Base-by-base conservation (phyloP, 306 rosid species). In the Lupinus albus region DNA sequence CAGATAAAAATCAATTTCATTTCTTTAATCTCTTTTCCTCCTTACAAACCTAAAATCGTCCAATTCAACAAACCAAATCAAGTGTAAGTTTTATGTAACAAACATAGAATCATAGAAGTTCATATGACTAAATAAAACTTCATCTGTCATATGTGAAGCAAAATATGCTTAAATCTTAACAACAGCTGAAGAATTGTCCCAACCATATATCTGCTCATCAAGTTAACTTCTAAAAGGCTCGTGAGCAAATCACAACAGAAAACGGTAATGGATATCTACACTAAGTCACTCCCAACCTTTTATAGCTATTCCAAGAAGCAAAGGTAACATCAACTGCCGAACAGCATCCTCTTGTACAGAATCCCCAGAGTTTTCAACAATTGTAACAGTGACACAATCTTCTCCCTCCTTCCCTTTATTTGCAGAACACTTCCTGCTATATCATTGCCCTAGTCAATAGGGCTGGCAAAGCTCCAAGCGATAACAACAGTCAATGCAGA, bases 401-500 rank as follows among this genome's bases (percentile, higher is more conserved):
- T 68, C 63, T 36, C 71, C 78, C 47, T 64, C 76, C 15, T 38
- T 66, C 41, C 42, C 70, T 13, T 58, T 57, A 71, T 65, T 21
- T 49, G 47, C 78, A 67, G 80, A 78, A 74, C 90, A 90, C 49
- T 70, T 79, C 84, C 99, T 90, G 81, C 48, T 64, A 83, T 67
- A 75, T 72, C 60, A 80, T 73, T 45, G 76, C 68, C 79, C 39
- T 50, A 48, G 84, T 82, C 74, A 84, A 72, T 64, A 78, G 69
- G 48, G 49, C 59, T 57, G 9, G 73, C 33, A 83, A 55, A 78
- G 77, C 67, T 75, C 59, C 56, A 74, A 5, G 55, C 42, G 60
- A n/a, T 16, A 77, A 62, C 49, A 52, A 61, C 5, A 73, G 46
- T 20, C 14, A 7, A 32, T 56, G 74, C 33, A 69, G 51, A 44